Evolutionary conservation across 441 rosid species (phyloP), one percentile per base, ranked within the genome.

Genomic region (Adansonia rubrostipa): DNA sequence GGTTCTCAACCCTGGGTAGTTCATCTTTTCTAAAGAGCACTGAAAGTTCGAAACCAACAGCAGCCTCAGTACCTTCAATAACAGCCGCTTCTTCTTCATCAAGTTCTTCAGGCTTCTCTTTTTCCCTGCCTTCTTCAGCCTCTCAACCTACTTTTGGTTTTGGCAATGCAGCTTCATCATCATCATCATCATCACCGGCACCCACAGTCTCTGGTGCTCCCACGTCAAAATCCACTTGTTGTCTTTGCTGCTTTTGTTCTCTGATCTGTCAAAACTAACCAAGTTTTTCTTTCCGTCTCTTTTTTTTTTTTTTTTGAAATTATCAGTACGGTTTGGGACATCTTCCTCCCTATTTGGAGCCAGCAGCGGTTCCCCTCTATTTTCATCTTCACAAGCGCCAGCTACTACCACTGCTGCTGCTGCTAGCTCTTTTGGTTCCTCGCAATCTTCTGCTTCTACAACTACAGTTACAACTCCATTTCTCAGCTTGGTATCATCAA

Each of bases 121-220:
- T 87, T 51, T 63, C 86, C 66, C 80, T 88, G 3, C 66, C 88
- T 71, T 79, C 67, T 83, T 87, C 87, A 48, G 81, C 89, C 17
- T 82, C 89, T 60, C 90, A 86, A 45, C 57, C 89, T 63, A 80
- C 89, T 17, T 75, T 83, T 66, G 85, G 88, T 20, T 84, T 86
- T 73, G 79, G 80, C 81, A 83, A 78, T 78, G 84, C 90, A 66
- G 86, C 86, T 28, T 68, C 89, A 10, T 79, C 90, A 14, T 80
- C 89, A 7, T 77, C 90, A n/a, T 78, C 90, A 70, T 15, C 61
- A 71, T 33, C 61, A 48, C 28, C 28, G 1, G 74, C 88, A 14
- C 72, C 92, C 17, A 74, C 89, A 36, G 78, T 71, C 5, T 84
- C 73, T 22, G 57, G 73, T 69, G 33, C 19, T 47, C 19, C 57